phyloP scores from a whole-genome alignment of 352 stramenopile species.

The Phytophthora crassamura region DNA sequence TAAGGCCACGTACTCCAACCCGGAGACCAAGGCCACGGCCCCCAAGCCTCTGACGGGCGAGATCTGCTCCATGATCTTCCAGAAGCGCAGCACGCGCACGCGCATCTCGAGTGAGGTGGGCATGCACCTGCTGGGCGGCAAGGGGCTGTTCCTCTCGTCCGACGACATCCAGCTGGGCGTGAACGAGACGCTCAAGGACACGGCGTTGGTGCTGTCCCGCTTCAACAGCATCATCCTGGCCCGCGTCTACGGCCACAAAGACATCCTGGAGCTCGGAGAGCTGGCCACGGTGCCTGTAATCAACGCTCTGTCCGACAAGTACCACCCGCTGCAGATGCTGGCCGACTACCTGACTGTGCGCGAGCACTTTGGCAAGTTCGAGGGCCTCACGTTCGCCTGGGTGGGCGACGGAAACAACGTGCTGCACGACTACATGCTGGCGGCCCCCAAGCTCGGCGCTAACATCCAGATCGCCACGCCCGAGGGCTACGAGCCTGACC shows the following conservation, averaged over 20 bases:
- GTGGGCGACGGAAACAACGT: conserved; percentile 99
- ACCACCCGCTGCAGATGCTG: conserved; percentile 98
- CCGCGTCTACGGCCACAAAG: conserved; percentile 93
- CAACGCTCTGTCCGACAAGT: conserved; percentile 98
- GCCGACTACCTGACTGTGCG: conserved; percentile 97
- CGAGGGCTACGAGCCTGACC: conserved; percentile 92
- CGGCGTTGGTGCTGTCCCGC: conserved; percentile 86
- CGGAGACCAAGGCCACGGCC: conserved; percentile 54
- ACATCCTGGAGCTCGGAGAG: conserved; percentile 90
- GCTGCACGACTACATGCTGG: conserved; percentile 97
- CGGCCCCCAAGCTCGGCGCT: conserved; percentile 77
- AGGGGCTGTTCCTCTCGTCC: conserved; percentile 96
- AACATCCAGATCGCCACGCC: conserved; percentile 97
- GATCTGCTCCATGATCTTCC: conserved; percentile 95
- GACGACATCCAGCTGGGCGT: conserved; percentile 98
- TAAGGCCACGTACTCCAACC: conserved; percentile 71
- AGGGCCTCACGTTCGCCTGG: conserved; percentile 96
- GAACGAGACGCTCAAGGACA: conserved; percentile 96
- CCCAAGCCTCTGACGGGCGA: conserved; percentile 74
- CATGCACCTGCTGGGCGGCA: conserved; percentile 96
- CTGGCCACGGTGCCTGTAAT: conserved; percentile 96
- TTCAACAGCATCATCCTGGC: conserved; percentile 98
- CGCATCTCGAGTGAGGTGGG: conserved; percentile 96
- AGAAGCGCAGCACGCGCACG: conserved; percentile 94
- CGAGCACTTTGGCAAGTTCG: conserved; percentile 86